Base-by-base conservation (phyloP, 2,329 filamentous ascomycete species). In the Botrytis cinerea region DNA sequence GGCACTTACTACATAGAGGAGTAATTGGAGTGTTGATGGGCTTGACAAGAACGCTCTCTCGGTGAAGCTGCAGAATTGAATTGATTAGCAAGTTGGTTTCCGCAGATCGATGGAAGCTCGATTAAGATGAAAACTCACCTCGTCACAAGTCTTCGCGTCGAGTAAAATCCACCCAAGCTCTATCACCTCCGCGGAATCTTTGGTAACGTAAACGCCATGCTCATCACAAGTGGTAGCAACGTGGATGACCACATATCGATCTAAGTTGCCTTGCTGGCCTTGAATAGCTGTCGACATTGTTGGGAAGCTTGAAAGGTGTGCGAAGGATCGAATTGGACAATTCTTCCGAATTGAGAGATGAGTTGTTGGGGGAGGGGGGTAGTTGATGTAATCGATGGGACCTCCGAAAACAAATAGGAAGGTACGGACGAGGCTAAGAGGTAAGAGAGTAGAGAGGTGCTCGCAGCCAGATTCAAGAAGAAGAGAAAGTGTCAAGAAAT, bases 181-280 rank as follows among this genome's bases (percentile, higher is more conserved):
- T 84, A 99, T 99, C 78, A 99, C 96, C 86, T 99, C 96, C 76
- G 96, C 96, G 74, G 96, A 98, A 85, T 99, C 96, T 85, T 98
- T 98, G 75, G 96, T 99, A 74, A 99, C 96, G 84, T 99, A 99
- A 78, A 99, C 96, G 76, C 96, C 96, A 85, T 99, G 96, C 84
- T 99, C 96, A 84, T 99, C 96, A 85, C 96, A 99, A 79, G 96
- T 99, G 51, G 96, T 99, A 77, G 96, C 96, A 81, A 98, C 95
- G 84, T 99, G 96, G 83, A 98, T 97, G 81, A 99, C 93, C 78
- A 98, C 92, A 85, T 97, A 99, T 83, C 95, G 93, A 86, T 99
- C 96, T 84, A 97, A 89, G 85, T 92, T 92, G 79, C 91, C 87
- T 79, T 89, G 89, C 69, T 86, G 86, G 82, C 82, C 81, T 79